These are phyloP conservation scores for Sarocladiaceae sp. DNA, from an alignment of 2,329 filamentous ascomycete genomes.

Conservation along the genomic window DNA sequence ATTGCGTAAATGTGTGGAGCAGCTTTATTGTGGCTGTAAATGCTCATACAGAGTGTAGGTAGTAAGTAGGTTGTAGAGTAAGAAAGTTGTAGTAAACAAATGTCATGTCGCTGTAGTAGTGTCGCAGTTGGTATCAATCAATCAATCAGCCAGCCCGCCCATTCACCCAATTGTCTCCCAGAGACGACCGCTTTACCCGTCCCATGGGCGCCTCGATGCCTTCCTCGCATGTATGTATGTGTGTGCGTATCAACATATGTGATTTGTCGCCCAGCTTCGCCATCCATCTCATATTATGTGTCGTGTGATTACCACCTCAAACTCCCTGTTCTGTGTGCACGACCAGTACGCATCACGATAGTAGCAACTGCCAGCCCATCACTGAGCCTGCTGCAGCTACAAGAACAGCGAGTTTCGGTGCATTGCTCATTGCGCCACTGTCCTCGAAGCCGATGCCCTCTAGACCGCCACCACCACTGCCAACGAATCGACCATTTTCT, in stretches of 20 bases:
- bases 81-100: not conserved
- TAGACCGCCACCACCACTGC: constrained; percentile 7
- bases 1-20: not conserved
- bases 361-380: not conserved
- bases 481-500: not conserved
- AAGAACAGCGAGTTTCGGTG: not conserved
- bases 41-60: not conserved
- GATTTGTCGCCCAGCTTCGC: too few species aligned
- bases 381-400: not conserved
- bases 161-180: too few species aligned
- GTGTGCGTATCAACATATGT: not conserved
- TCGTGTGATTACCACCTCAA: not conserved
- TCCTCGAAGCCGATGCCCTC: not conserved
- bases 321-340: too few species aligned
- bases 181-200: too few species aligned
- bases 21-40: not conserved
- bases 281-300: not conserved
- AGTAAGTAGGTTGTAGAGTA: not conserved
- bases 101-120: constrained; percentile 5
- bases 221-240: not conserved
- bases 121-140: constrained; percentile 3
- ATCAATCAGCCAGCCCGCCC: too few species aligned
- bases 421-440: not conserved
- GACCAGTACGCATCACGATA: too few species aligned
- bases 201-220: too few species aligned